Evolutionary conservation across 345 rosid species (phyloP), one percentile per base, ranked within the genome.

Genomic region (Adansonia digitata): DNA sequence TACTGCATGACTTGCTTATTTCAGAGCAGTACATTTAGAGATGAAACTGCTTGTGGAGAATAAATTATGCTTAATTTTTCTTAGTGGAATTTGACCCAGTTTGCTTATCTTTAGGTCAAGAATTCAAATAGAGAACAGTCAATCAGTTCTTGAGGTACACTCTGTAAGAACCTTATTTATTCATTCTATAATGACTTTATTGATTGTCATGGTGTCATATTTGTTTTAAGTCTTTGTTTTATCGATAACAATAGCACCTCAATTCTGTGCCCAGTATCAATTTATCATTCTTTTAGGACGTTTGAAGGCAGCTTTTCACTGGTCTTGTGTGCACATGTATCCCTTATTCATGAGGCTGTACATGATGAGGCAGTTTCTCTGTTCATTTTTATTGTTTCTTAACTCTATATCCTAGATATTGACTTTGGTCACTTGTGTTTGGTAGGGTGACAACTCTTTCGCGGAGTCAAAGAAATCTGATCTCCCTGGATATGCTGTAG

Each of bases 401-500:
- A 35, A 34, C 51, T 70, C 34, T 13, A 35, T 11, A 10, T 48
- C 26, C 48, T 37, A 37, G 27, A 15, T 18, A 17, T 43, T 76
- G 48, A 55, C 43, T 6, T 15, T 56, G 31, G 46, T 57, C n/a
- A 17, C 49, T 74, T 81, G 70, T 68, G 13, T 63, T 57, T 35
- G 75, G 31, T 76, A 86, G 88, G 85, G 61, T 57, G 74, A 64
- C 57, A 62, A 59, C 62, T 74, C 85, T 70, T 75, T 77, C 57
- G 69, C 51, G 6, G 86, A 86, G 67, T 63, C 75, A 43, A 88
- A 75, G 81, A 81, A 74, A 53, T 57, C 74, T 12, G 84, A 84
- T 83, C 74, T 83, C 75, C 92, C 91, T 37, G 83, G 86, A 27
- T 90, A 85, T 73, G 92, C 88, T 57, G 91, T 90, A 81, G 60